These are phyloP conservation scores for Phialocephala subalpina DNA, from an alignment of 2,329 filamentous ascomycete genomes.

Conservation along the genomic window DNA sequence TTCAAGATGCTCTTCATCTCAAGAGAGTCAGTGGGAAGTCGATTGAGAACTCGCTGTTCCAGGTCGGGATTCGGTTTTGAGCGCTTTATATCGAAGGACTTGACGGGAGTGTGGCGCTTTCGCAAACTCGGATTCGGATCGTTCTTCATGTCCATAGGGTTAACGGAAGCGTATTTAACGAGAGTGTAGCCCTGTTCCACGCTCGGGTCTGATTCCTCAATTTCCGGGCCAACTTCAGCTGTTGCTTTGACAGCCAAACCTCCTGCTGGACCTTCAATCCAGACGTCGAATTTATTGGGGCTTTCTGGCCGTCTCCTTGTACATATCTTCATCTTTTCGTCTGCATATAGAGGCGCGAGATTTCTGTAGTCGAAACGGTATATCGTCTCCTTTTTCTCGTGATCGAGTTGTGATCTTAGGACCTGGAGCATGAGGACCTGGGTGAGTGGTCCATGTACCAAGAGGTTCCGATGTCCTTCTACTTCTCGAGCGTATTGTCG, in stretches of 20 bases:
- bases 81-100: too few relatives aligned
- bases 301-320: conserved; percentile 56
- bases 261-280: conserved; percentile 69
- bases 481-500: conserved; percentile 70
- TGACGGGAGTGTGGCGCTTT: too few relatives aligned
- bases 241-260: conserved; percentile 70
- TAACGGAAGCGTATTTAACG: too few relatives aligned
- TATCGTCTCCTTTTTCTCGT: conserved; percentile 50
- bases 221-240: conserved; percentile 36
- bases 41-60: too few relatives aligned
- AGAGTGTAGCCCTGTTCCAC: not conserved
- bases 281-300: conserved; percentile 62
- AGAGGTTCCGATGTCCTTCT: conserved; percentile 77
- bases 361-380: conserved; percentile 79
- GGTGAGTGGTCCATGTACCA: conserved; percentile 88
- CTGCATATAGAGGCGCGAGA: conserved; percentile 79
- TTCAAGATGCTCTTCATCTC: too few relatives aligned
- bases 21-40: too few relatives aligned
- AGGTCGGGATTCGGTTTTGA: too few relatives aligned
- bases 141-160: too few relatives aligned
- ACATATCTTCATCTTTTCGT: conserved; percentile 75
- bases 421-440: conserved; percentile 79
- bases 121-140: too few relatives aligned
- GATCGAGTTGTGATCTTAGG: conserved; percentile 57
- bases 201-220: not conserved